Evolutionary conservation across 768 basidiomycete genomes (phyloP), one percentile per base, ranked within the genome.

Genomic region (Dendrothele bispora): DNA sequence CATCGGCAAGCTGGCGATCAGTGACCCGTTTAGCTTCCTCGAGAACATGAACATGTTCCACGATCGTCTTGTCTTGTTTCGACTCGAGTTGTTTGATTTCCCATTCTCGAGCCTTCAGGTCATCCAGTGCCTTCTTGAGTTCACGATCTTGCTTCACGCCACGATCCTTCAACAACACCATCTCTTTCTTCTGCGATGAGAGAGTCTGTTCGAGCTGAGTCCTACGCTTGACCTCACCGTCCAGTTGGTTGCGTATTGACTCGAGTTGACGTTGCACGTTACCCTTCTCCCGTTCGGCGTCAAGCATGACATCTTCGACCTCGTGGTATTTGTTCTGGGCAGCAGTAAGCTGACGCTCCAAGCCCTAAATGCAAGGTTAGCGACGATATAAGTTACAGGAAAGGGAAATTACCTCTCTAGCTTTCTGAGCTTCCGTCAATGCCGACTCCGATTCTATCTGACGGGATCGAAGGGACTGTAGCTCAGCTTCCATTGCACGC

Each of bases 1-100:
- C 88, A 2, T 91, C 89, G 17, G 75, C 80, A 14, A 98, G 81
- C 60, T 97, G 91, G 30, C 88, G 82, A 62, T 98, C 95, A 1
- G 95, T 95, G 48, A 95, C 84, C 28, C 84, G 84, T 66, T 98
- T 98, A 14, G 95, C 95, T 62, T 95, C 91, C 63, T 98, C 94
- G 10, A 95, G 77, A 24, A 98, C 95, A 62, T 98, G 86, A 21
- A 97, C 91, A 60, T 98, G 95, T 65, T 98, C 95, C 36, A 98
- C 94, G 50, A 97, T 95, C n/a, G 91, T 97, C 72, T 95, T 98
- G 72, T 98, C 92, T 61, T 97, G 88, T 61, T 79, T 83, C 3
- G 89, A 86, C 43, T 88, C 84, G 7, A 98, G 69, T 54, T 95
- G 88, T 54, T 84, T 89, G 53, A 91, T 79, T 48, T 95, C 90